phyloP scores from a whole-genome alignment of 2,329 filamentous ascomycete genomes.

The Fusarium domesticum region DNA sequence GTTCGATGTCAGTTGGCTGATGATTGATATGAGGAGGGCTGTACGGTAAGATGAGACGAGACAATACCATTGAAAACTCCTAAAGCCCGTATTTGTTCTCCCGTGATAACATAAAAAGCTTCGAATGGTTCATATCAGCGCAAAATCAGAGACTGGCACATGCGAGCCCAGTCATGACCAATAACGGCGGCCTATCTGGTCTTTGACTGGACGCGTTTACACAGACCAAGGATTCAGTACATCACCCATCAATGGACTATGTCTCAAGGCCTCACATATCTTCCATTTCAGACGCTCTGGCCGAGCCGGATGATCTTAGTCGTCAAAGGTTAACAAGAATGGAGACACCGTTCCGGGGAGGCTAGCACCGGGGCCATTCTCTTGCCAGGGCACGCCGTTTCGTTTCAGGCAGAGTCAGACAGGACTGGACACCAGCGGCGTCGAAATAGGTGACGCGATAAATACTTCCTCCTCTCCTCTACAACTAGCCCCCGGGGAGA shows the following conservation, averaged over 20 bases:
- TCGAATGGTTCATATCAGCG: no score
- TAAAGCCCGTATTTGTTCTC: no score
- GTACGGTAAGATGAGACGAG: slow-evolving; percentile 9
- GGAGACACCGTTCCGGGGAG: slow-evolving; percentile 2
- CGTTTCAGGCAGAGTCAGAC: slow-evolving; percentile 23
- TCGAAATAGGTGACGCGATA: neutral
- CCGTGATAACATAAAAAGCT: no score
- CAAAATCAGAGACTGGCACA: no score
- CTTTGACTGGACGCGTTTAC: no score
- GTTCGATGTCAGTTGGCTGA: no score
- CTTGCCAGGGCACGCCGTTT: slow-evolving; percentile 13
- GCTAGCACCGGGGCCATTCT: slow-evolving; percentile 14
- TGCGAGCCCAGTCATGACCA: no score
- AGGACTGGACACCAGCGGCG: slow-evolving; percentile 7
- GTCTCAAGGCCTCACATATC: slow-evolving; percentile 21
- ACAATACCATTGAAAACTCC: slow-evolving; percentile 2
- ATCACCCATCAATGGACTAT: slow-evolving; percentile 5
- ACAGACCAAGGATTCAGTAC: neutral
- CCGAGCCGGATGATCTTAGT: slow-evolving; percentile 9
- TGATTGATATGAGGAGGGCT: no score
- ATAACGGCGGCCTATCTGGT: no score
- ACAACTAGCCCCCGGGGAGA: slow-evolving; percentile 6
- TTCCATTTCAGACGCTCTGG: slow-evolving; percentile 2
- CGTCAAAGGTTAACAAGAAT: slow-evolving; percentile 4
- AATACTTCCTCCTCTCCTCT: no score